These are phyloP conservation scores for Sordariomycetes sp. DNA, from an alignment of 2,329 filamentous ascomycete species.

Conservation along the genomic window DNA sequence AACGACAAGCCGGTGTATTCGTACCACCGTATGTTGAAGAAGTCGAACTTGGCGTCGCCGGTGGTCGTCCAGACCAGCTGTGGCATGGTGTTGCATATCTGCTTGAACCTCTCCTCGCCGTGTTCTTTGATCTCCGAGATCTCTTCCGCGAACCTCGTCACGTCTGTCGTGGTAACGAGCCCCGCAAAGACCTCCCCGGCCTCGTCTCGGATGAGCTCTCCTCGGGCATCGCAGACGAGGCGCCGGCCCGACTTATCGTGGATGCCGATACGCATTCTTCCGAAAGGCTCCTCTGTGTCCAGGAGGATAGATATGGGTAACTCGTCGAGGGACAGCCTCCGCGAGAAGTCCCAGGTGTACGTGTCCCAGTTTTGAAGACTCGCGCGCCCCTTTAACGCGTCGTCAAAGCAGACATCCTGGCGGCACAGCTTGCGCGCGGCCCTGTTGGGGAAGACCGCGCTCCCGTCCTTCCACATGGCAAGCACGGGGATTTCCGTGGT, in stretches of 20 bases:
- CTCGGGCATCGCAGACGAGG: conserved; percentile 51
- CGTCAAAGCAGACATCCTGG: conserved; percentile 23
- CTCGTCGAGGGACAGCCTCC: conserved; percentile 44
- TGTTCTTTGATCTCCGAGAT: conserved; percentile 59
- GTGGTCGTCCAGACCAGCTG: conserved; percentile 66
- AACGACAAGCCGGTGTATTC: conserved; percentile 61
- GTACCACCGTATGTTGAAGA: conserved; percentile 70
- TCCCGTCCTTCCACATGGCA: conserved; percentile 73
- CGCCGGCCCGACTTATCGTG: conserved; percentile 39
- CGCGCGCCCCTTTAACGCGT: background rate
- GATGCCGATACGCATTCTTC: conserved; percentile 51
- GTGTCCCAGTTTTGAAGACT: conserved; percentile 15
- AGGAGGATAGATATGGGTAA: conserved; percentile 58
- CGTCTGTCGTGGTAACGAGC: conserved; percentile 60
- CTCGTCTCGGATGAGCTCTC: conserved; percentile 52
- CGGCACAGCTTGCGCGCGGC: conserved; percentile 46
- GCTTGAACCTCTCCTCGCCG: conserved; percentile 63
- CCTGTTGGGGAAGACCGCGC: conserved; percentile 62
- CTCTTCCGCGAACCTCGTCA: conserved; percentile 58
- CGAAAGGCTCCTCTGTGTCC: conserved; percentile 48
- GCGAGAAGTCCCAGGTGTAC: conserved; percentile 57
- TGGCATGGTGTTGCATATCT: conserved; percentile 65
- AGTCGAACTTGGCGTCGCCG: conserved; percentile 56
- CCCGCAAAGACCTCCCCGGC: conserved; percentile 66
- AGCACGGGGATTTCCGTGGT: conserved; percentile 65